These are phyloP conservation scores for Actinidia polygama DNA, from an alignment of 179 eudicot genomes.

Conservation along the genomic window DNA sequence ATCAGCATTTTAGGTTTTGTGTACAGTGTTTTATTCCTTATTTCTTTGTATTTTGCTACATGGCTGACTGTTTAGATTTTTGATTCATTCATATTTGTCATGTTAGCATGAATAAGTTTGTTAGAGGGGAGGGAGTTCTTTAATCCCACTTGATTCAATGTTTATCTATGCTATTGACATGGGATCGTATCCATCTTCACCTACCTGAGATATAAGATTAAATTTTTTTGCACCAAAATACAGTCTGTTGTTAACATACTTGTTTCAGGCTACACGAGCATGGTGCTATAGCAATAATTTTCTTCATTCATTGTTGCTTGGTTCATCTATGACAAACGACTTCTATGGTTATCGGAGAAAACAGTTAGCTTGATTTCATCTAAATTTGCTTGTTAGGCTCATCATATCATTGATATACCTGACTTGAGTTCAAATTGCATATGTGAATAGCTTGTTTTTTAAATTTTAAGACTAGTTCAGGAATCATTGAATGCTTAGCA, in stretches of 20 bases:
- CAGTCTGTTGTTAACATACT: slow-evolving; percentile 21
- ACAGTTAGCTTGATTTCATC: no score
- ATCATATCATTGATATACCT: background rate
- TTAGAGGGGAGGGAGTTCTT: background rate
- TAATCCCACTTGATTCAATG: background rate
- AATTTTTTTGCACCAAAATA: slow-evolving; percentile 25
- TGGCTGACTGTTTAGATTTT: background rate
- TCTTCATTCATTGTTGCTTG: background rate
- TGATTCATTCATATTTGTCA: background rate
- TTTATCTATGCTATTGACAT: background rate
- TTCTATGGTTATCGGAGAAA: no score
- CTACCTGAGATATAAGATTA: background rate
- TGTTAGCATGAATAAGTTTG: background rate
- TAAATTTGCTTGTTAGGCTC: background rate
- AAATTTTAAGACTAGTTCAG: background rate
- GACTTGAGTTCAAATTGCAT: background rate
- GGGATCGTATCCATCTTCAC: background rate
- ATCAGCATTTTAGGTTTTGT: no score
- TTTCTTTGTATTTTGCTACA: background rate
- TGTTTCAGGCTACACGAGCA: slow-evolving; percentile 39
- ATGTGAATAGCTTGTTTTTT: background rate
- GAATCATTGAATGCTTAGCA: no score
- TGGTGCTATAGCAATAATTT: slow-evolving; percentile 29
- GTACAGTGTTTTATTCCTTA: no score
- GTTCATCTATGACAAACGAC: background rate